These are phyloP conservation scores for Closterium sp. DNA, from an alignment of 139 green algal species.

Conservation along the genomic window DNA sequence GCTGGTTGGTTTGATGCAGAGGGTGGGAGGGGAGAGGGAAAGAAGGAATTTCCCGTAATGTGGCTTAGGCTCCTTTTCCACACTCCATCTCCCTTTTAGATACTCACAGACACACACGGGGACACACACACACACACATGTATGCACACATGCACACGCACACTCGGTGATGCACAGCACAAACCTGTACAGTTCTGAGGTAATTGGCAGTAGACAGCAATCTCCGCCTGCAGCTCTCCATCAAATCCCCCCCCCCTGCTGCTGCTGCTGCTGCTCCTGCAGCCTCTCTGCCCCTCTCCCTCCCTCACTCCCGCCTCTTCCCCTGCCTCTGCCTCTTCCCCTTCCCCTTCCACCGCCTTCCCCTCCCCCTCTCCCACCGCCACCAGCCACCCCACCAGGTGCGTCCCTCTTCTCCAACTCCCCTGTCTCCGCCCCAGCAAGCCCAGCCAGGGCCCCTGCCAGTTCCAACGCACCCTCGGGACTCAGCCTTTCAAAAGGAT, in stretches of 20 bases:
- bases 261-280: not conserved
- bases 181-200: not conserved
- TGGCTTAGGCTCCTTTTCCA: too few species aligned
- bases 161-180: too few species aligned
- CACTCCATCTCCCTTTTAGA: too few species aligned
- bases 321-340: not conserved
- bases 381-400: constrained; percentile 6
- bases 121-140: too few species aligned
- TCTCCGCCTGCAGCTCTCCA: not conserved
- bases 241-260: not conserved
- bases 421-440: not conserved
- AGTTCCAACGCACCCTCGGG: not conserved
- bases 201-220: not conserved
- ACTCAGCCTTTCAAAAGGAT: not conserved
- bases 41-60: too few species aligned
- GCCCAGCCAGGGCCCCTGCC: not conserved
- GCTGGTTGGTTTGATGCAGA: too few species aligned
- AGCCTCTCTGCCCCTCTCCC: not conserved
- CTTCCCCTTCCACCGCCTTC: constrained; percentile 8
- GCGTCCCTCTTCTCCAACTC: not conserved
- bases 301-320: not conserved
- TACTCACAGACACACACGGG: too few species aligned
- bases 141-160: too few species aligned
- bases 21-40: too few species aligned
- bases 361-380: not conserved